Percentiles rank a stretch among this genome's conserved stretches.
Conservation (phyloP, 169 alveolate species). For the Plasmodium gonderi region DNA sequence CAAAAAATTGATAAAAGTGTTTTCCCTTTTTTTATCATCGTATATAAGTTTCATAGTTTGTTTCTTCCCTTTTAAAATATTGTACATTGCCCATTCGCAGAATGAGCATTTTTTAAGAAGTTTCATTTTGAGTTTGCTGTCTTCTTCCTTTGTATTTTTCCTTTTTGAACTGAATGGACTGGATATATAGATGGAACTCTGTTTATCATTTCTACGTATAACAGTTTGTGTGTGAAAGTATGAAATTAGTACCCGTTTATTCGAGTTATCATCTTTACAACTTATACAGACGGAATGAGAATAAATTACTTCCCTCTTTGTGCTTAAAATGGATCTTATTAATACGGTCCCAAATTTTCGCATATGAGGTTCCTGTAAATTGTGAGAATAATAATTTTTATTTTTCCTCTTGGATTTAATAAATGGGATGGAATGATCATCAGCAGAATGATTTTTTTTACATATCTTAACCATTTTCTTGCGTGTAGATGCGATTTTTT, state of each 20-base stretch:
- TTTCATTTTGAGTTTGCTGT: background rate
- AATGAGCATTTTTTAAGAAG: background rate
- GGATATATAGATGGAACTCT: background rate
- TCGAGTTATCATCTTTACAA: background rate
- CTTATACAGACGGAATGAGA: background rate
- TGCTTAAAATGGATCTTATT: background rate
- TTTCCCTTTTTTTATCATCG: constrained; percentile 7
- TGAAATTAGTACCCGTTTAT: background rate
- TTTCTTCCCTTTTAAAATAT: background rate
- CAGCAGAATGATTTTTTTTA: background rate
- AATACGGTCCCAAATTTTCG: background rate
- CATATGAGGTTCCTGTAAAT: background rate
- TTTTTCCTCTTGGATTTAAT: background rate
- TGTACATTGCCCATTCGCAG: background rate
- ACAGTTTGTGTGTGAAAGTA: background rate
- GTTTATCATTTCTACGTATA: background rate
- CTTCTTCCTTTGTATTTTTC: background rate
- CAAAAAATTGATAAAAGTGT: background rate
- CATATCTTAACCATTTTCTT: background rate
- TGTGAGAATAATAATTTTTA: too few relatives aligned
- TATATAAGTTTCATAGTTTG: background rate
- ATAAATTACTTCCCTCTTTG: background rate
- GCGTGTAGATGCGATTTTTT: background rate
- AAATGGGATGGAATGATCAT: background rate
- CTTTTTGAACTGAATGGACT: background rate